A percentile compares a stretch with the other conserved stretches of the same genome.
Evolutionary conservation across 2,329 filamentous ascomycete genomes (phyloP).

Genomic region (Parascedosporium putredinis): DNA sequence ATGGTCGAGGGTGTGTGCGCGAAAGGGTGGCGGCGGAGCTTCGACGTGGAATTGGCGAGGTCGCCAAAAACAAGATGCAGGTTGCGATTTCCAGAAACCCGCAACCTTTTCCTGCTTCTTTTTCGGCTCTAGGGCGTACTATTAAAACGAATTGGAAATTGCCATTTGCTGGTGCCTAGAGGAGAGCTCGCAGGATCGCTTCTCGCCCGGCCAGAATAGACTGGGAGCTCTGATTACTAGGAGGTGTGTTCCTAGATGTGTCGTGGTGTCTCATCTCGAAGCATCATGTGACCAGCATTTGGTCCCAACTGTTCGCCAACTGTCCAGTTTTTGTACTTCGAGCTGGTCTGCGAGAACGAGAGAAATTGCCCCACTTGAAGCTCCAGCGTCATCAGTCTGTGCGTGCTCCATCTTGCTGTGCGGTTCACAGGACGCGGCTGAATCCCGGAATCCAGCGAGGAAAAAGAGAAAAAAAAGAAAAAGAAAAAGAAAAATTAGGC

Average conservation of each 20-base stretch:
- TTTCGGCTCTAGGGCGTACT: background rate
- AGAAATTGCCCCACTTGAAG: background rate
- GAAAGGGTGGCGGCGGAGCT: background rate
- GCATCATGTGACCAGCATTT: background rate
- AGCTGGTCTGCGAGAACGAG: too few species aligned
- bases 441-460: slow-evolving; percentile 8
- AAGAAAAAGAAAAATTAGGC: background rate
- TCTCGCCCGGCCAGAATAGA: too few species aligned
- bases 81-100: background rate
- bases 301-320: background rate
- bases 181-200: too few species aligned
- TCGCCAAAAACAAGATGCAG: too few species aligned
- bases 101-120: too few species aligned
- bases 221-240: too few species aligned
- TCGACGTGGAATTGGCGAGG: background rate
- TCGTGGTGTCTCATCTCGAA: background rate
- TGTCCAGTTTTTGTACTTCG: background rate
- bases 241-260: background rate
- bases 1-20: slow-evolving; percentile 25
- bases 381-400: background rate
- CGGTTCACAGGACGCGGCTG: slow-evolving; percentile 1
- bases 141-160: too few species aligned
- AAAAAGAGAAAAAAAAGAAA: too few species aligned
- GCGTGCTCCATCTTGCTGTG: background rate
- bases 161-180: too few species aligned